Base-by-base conservation (phyloP, 1,284 basidiomycete species). In the Fereydounia khargensis region DNA sequence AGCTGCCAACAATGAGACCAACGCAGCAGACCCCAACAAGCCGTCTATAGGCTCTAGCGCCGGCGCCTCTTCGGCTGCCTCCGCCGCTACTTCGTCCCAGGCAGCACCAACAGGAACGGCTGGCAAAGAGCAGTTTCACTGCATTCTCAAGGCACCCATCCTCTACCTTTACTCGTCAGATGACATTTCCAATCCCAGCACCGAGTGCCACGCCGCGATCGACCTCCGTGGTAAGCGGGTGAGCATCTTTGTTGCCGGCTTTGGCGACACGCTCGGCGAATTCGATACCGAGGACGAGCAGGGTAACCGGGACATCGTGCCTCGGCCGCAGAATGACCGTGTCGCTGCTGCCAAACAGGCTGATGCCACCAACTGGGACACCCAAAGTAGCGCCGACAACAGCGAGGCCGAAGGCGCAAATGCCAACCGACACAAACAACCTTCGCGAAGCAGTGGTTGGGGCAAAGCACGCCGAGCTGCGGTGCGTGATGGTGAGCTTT, bases 131-230 rank as follows among this genome's bases (percentile, higher is more conserved):
- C 42, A 31, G 40, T 71, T 68, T 46, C 62, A 62, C 40, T 68
- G 65, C 35, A 70, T 74, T 21, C 61, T 74, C 48, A 71, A 68
- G 21, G 53, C 57, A 3, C 67, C 71, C 28, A 63, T 74, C 27
- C 67, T 74, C 25, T 74, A 71, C 42, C 62, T 74, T 35, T 74
- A 74, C 48, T 69, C 68, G 9, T 65, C 65, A 16, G 63, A 63
- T 35, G 65, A 71, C 17, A 35, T 55, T 18, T 51, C 56, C 20
- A 57, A 44, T 17, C 56, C 66, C 8, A 50, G 42, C 35, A 73
- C 61, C 10, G 71, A 73, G 35, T 72, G 70, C 30, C 57, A 68
- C 16, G 70, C 71, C 18, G 68, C 68, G 14, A 71, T 74, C 35
- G 66, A 73, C 38, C 50, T 74, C 24, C 60, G 66, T 13, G 59